Evolutionary conservation across 805 yeast genomes (phyloP).

Genomic region (Kuraishia cidri): DNA sequence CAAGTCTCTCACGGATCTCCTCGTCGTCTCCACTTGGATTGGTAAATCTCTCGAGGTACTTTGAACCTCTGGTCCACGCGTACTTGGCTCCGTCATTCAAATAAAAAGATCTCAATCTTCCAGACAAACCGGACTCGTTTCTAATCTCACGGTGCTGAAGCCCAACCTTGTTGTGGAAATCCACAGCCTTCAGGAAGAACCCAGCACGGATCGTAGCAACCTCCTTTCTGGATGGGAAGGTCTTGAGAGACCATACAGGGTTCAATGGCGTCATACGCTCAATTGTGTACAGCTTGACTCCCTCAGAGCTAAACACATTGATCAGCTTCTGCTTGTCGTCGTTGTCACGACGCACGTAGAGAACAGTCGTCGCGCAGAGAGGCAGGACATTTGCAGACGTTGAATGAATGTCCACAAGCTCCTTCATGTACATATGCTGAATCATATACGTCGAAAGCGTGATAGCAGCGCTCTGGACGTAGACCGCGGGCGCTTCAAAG

Average conservation of each 20-base stretch:
- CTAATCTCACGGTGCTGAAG: constrained; percentile 34
- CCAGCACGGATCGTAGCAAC: constrained; percentile 45
- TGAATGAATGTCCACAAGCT: constrained; percentile 26
- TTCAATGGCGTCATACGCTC: constrained; percentile 38
- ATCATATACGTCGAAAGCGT: constrained; percentile 31
- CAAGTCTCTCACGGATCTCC: constrained; percentile 44
- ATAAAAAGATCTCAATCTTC: constrained; percentile 36
- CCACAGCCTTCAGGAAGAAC: constrained; percentile 31
- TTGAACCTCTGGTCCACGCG: constrained; percentile 45
- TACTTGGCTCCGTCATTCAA: constrained; percentile 44
- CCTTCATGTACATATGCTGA: constrained; percentile 30
- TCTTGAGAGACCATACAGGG: constrained; percentile 43
- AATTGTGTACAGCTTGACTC: constrained; percentile 35
- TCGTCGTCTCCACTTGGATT: constrained; percentile 52
- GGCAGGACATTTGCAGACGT: constrained; percentile 32
- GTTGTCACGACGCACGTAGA: constrained; percentile 40
- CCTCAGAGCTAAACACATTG: constrained; percentile 37
- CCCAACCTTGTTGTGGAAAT: constrained; percentile 36
- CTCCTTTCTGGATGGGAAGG: constrained; percentile 33
- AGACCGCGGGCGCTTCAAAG: constrained; percentile 39
- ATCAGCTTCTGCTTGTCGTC: constrained; percentile 32
- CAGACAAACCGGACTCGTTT: constrained; percentile 26
- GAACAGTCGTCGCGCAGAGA: constrained; percentile 27
- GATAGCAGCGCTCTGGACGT: constrained; percentile 26
- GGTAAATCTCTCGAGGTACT: constrained; percentile 38